These are phyloP conservation scores for barrel medic (Medicago truncatula) DNA, from an alignment of 306 rosid genomes.

Conservation along the genomic window MtrunA17r5.0-ANR NC_053045.1:54570501-54571000, in stretches of 20 bases:
- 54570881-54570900: neutral
- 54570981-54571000: neutral
- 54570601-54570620: neutral
- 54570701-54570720: neutral
- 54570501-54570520: no score
- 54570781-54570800: neutral
- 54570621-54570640: neutral
- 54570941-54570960: conserved; percentile 7
- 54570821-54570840: conserved; percentile 4
- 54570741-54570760: neutral
- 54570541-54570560: neutral
- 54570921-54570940: neutral
- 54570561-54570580: neutral
- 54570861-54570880: neutral
- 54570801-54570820: neutral
- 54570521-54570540: no score
- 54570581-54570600: neutral
- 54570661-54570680: neutral
- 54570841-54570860: neutral
- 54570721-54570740: neutral
- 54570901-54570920: neutral
- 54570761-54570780: neutral
- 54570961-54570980: neutral
- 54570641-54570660: neutral
- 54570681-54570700: neutral